Conservation (phyloP, 495 filamentous ascomycete genomes). For the Neurospora sp. region DNA sequence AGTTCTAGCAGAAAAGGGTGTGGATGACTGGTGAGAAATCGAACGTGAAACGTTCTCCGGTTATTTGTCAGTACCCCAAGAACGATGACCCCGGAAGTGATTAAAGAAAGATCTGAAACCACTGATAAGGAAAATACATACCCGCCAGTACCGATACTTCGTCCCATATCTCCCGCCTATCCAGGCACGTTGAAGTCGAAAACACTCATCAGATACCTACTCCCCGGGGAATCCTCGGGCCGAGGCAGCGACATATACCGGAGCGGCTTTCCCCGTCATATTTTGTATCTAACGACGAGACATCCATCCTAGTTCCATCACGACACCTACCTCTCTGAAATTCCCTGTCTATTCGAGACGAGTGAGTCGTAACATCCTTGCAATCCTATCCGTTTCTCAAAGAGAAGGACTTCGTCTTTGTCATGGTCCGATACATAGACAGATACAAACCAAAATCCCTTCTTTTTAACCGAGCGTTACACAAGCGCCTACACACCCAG, state of each 20-base stretch:
- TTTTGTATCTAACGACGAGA: neutral
- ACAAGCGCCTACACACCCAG: neutral
- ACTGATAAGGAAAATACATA: neutral
- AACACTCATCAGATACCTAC: neutral
- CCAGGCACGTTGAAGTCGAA: too few species aligned
- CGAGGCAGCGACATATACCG: neutral
- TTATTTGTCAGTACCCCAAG: neutral
- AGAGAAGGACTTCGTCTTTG: neutral
- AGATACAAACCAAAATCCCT: neutral
- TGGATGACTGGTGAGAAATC: neutral
- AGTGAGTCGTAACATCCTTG: neutral
- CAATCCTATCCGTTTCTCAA: neutral
- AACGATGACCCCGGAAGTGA: neutral
- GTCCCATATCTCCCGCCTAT: too few species aligned
- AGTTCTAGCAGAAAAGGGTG: neutral
- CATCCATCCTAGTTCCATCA: neutral
- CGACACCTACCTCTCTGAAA: neutral
- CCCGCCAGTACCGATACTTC: neutral
- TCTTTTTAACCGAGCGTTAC: neutral
- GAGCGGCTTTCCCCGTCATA: neutral
- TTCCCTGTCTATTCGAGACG: neutral
- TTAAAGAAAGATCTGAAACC: neutral
- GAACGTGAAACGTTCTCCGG: neutral
- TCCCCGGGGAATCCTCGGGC: neutral
- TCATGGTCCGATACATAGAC: neutral